Evolutionary conservation across 768 basidiomycete species (phyloP).

Genomic region (Rickenella mellea): DNA sequence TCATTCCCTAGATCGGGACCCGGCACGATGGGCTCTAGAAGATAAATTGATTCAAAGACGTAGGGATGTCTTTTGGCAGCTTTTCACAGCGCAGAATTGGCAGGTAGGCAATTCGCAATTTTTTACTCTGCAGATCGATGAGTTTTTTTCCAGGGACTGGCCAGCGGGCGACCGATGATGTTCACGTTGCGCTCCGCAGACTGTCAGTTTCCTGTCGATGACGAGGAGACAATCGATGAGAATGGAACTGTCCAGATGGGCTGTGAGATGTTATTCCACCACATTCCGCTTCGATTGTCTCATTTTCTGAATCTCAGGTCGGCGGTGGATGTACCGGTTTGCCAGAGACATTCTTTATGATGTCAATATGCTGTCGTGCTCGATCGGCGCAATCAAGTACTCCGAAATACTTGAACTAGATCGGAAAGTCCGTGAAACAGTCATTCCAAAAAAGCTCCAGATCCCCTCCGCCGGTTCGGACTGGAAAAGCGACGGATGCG

Average conservation of each 20-base stretch:
- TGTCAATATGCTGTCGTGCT: conserved; percentile 47
- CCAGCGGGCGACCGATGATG: conserved; percentile 64
- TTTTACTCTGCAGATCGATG: neutral
- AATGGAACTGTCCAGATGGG: conserved; percentile 37
- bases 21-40: conserved; percentile 52
- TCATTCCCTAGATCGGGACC: conserved; percentile 48
- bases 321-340: conserved; percentile 58
- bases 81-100: conserved; percentile 68
- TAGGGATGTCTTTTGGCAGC: conserved; percentile 67
- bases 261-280: conserved; percentile 27
- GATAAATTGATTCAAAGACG: conserved; percentile 55
- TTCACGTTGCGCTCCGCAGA: conserved; percentile 59
- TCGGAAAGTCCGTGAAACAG: conserved; percentile 44
- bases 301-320: conserved; percentile 27
- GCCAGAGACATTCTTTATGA: conserved; percentile 54
- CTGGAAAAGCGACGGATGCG: neutral
- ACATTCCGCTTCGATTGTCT: conserved; percentile 5
- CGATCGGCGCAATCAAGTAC: conserved; percentile 44
- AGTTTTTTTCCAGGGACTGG: conserved; percentile 37
- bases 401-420: conserved; percentile 44
- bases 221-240: conserved; percentile 36
- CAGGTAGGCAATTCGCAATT: conserved; percentile 34
- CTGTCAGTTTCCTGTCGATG: conserved; percentile 48
- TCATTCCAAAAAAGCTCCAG: too few relatives aligned
- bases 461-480: too few relatives aligned